Evolutionary conservation across 1,284 basidiomycete species (phyloP).

Genomic region (Sporisorium graminicola): DNA sequence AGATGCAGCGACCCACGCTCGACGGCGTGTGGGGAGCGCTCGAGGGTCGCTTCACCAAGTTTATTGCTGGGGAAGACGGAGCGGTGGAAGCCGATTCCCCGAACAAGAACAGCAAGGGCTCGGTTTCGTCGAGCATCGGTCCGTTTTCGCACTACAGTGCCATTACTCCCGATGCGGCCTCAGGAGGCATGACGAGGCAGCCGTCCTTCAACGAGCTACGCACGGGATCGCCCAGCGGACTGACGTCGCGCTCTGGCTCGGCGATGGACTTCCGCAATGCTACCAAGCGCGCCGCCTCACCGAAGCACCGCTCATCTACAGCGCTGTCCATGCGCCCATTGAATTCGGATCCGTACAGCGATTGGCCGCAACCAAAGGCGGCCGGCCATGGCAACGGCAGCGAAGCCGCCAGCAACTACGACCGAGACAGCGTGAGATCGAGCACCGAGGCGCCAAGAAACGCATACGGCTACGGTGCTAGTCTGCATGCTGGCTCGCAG

Average conservation of each 20-base stretch:
- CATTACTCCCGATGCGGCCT: conserved; percentile 80
- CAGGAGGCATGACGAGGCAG: conserved; percentile 66
- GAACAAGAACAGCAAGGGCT: conserved; percentile 67
- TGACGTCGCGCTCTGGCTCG: conserved; percentile 53
- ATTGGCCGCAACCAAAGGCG: conserved; percentile 45
- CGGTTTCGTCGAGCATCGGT: conserved; percentile 72
- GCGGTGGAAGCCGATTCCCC: conserved; percentile 68
- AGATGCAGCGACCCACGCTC: conserved; percentile 81
- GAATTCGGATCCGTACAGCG: conserved; percentile 40
- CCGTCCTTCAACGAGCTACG: conserved; percentile 64
- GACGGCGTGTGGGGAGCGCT: conserved; percentile 93
- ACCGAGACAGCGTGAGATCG: conserved; percentile 37
- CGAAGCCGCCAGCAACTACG: conserved; percentile 33
- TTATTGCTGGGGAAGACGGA: conserved; percentile 80
- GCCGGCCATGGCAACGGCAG: conserved; percentile 16
- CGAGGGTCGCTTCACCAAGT: conserved; percentile 92
- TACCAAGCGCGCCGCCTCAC: conserved; percentile 46
- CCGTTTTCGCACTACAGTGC: conserved; percentile 95
- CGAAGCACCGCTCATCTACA: conserved; percentile 47
- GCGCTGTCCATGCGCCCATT: conserved; percentile 52
- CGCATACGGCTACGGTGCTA: conserved; percentile 17
- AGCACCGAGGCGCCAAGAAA: conserved; percentile 26
- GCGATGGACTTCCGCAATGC: conserved; percentile 53
- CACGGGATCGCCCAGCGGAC: conserved; percentile 35
- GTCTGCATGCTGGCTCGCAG: conserved; percentile 14